Evolutionary conservation across 1,139 yeast species (phyloP), one percentile per base, ranked within the genome.

Genomic region (Chernovozyma sophiae-reginae): DNA sequence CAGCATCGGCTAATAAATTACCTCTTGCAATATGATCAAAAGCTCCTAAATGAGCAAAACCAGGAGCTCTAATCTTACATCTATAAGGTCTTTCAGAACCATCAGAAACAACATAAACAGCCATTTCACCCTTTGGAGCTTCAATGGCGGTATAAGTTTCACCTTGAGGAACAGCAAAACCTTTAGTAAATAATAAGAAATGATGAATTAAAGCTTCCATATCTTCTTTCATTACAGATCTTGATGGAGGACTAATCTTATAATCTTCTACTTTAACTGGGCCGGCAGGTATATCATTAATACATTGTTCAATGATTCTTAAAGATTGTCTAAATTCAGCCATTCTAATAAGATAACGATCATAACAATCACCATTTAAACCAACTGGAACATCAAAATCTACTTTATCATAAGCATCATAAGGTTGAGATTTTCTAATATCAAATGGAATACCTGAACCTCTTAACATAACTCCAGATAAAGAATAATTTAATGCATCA

Each of bases 111-210:
- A 86, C 83, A 56, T 82, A 86, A 40, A 86, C 95, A 43, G 85
- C 96, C 95, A 86, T 85, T 66, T 86, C 96, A 56, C 96, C 96
- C 77, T 86, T 86, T 60, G 96, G 96, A 26, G 96, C 96, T 68
- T 86, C 96, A 49, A 86, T 86, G 40, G 87, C 94, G 37, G 94
- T 85, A 62, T 86, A 86, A 19, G 96, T 84, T 68, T 86, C 96
- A 52, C 96, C 96, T 41, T 79, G 84, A 32, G 96, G 96, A 30
- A 86, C 96, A 34, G 84, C 81, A 60, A 79, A 86, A 49, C 96
- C 96, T 73, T 86, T 86, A 39, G 95, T 84, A 70, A 81, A 86
- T 50, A 85, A 72, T 60, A 86, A 71, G 74, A 86, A 86, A 67
- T 86, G 96, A 61, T 86, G 95, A 57, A 86, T 86, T 51, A 86